These are phyloP conservation scores for Colletotrichum lentis DNA, from an alignment of 2,329 filamentous ascomycete genomes.

Conservation along the genomic window DNA sequence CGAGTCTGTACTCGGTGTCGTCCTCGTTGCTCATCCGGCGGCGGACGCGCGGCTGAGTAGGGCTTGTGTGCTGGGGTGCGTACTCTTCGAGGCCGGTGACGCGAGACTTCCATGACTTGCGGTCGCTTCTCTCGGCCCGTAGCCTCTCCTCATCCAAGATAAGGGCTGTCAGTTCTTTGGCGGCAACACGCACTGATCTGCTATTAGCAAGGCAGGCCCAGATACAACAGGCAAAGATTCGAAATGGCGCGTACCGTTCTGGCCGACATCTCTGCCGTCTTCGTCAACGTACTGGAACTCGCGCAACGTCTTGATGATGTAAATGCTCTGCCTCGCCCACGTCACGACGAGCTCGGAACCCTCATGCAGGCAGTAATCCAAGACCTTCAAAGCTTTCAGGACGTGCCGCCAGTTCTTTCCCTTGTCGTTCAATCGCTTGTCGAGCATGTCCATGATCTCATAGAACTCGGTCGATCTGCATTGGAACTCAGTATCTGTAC, in stretches of 20 bases:
- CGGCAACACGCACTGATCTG: slow-evolving; percentile 83
- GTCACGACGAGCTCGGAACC: slow-evolving; percentile 96
- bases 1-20: slow-evolving; percentile 88
- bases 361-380: slow-evolving; percentile 98
- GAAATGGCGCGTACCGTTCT: slow-evolving; percentile 75
- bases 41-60: slow-evolving; percentile 51
- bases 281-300: slow-evolving; percentile 98
- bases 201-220: slow-evolving; percentile 44
- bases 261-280: slow-evolving; percentile 92
- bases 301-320: slow-evolving; percentile 97
- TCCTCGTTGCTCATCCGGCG: slow-evolving; percentile 70
- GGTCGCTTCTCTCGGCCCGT: slow-evolving; percentile 86
- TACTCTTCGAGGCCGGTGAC: slow-evolving; percentile 93
- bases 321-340: slow-evolving; percentile 97
- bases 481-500: slow-evolving; percentile 10
- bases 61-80: slow-evolving; percentile 55
- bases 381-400: slow-evolving; percentile 93
- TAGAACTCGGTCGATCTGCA: slow-evolving; percentile 93
- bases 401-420: slow-evolving; percentile 99
- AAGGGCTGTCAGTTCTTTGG: slow-evolving; percentile 92
- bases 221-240: too few relatives aligned
- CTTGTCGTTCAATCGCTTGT: slow-evolving; percentile 98
- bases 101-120: slow-evolving; percentile 95
- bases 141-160: slow-evolving; percentile 94
- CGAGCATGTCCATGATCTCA: slow-evolving; percentile 99